Base-by-base conservation (phyloP, 306 rosid species). In the Ochetophila trinervis region DNA sequence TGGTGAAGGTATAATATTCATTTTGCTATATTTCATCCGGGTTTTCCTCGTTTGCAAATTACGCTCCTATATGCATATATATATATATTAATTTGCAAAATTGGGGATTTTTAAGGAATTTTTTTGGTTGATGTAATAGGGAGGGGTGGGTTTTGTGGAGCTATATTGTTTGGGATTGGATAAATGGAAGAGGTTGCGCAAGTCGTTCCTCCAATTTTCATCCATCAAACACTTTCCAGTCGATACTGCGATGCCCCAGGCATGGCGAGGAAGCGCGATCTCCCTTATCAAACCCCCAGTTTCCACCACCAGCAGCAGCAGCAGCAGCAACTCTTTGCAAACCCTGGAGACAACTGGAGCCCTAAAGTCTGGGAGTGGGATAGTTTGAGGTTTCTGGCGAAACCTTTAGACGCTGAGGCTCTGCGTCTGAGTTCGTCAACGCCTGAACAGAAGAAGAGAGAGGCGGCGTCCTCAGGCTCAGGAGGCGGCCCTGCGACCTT, bases 291-390 rank as follows among this genome's bases (percentile, higher is more conserved):
- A 45, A 18, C 40, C 47, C 65, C 81, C 20, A 80, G 53, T 68
- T 81, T 76, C 35, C 79, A 71, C 18, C 79, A 55, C 14, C 68
- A 12, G 21, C 45, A n/a, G n/a, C n/a, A n/a, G n/a, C n/a, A n/a
- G n/a, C n/a, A 14, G 45, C 67, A 36, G 55, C 40, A 23, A 27
- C 61, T 35, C n/a, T 63, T 53, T 34, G 69, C 69, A 34, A 69
- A 52, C 55, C 69, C 82, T 4, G 53, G 17, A 52, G 76, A 71
- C 24, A 79, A 62, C 74, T 91, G 95, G 96, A 86, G 75, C 78
- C 87, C 87, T 3, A 79, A 65, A 48, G 74, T 45, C 2, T 91
- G 97, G 97, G 86, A 81, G 4, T 91, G 97, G 97, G 97, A 91
- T 54, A 62, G 70, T n/a, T 72, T 82, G 1, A 69, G 83, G 5